Base-by-base conservation (phyloP, 2,329 filamentous ascomycete genomes). In the Periconia digitata region DNA sequence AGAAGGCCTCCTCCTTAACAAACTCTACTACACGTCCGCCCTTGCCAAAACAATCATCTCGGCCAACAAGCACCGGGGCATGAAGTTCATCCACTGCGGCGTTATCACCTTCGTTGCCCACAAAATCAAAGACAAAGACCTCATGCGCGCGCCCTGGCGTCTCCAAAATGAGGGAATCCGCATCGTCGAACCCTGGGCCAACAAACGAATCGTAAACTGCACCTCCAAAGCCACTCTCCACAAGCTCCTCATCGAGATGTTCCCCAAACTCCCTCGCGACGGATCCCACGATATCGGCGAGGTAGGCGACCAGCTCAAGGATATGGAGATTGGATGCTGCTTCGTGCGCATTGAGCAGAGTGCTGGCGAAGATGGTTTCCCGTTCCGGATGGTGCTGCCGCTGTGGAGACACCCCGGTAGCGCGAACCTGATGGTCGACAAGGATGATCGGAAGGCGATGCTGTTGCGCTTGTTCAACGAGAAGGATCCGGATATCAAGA, bases 371-470 rank as follows among this genome's bases (percentile, higher is more conserved):
- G 78, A 85, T 59, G 83, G 81, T 12, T 80, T 85, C 55, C 76
- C 73, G 64, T 92, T 97, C 76, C 79, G 83, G 21, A 90, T 96
- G 83, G 89, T 92, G 1, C 80, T 99, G 16, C 94, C 94, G 3
- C 77, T 99, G 22, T 99, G 94, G 94, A 87, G 95, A 74, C 95
- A 91, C 68, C 82, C 95, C 52, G 86, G 92, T 60, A 92, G 88
- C 17, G 79, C 97, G 50, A 99, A 99, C 71, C 82, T 99, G 45
- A 99, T 99, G 94, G 79, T 99, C 65, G 92, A 94, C 42, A 99
- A 99, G 77, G 94, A 99, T 71, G 94, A 99, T 58, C 84, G 94
- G 15, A 86, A 72, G 64, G 94, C 94, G 1, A 95, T 97, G 90
- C 76, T 97, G 59, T 78, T 97, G 55, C 82, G 94, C 18, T 79